A percentile compares a stretch with the other conserved stretches of the same genome.
These are phyloP conservation scores for Rosa persica DNA, from an alignment of 306 rosid genomes.

Conservation along the genomic window DNA sequence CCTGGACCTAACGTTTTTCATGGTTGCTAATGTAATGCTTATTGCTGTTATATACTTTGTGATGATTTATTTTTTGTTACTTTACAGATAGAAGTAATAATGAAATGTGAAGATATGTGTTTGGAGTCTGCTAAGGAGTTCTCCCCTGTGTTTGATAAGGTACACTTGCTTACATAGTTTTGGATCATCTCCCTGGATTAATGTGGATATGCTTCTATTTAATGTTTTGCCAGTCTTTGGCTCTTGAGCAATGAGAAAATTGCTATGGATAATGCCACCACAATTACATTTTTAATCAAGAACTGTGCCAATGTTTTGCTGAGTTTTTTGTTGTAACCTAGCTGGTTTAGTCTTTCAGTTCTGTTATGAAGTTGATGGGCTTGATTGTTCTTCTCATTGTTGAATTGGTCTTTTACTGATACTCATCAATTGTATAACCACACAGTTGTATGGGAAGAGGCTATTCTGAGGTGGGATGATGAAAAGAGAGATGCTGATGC, in stretches of 20 bases:
- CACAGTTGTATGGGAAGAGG: conserved; percentile 77
- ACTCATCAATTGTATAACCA: conserved; percentile 59
- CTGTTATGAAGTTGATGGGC: background rate
- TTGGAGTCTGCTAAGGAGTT: conserved; percentile 82
- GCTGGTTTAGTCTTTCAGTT: background rate
- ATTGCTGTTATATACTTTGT: conserved; percentile 14
- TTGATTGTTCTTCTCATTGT: conserved; percentile 3
- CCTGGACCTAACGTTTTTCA: background rate
- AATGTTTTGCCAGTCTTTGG: background rate
- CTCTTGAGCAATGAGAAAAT: background rate
- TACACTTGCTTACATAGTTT: conserved; percentile 27
- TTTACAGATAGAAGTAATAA: conserved; percentile 85
- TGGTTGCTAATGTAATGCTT: conserved; percentile 10
- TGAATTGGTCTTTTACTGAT: conserved; percentile 42
- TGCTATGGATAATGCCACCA: background rate
- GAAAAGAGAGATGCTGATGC: conserved; percentile 86
- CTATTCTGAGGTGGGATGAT: conserved; percentile 86
- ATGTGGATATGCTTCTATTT: background rate
- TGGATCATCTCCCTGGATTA: background rate
- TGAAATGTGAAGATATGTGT: conserved; percentile 89
- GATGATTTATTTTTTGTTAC: background rate
- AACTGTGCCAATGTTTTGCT: background rate
- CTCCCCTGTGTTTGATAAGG: conserved; percentile 69
- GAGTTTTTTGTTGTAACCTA: background rate
- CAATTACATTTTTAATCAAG: background rate